phyloP scores from a whole-genome alignment of 768 basidiomycete genomes.

The Holtermanniella nyarrowii region DNA sequence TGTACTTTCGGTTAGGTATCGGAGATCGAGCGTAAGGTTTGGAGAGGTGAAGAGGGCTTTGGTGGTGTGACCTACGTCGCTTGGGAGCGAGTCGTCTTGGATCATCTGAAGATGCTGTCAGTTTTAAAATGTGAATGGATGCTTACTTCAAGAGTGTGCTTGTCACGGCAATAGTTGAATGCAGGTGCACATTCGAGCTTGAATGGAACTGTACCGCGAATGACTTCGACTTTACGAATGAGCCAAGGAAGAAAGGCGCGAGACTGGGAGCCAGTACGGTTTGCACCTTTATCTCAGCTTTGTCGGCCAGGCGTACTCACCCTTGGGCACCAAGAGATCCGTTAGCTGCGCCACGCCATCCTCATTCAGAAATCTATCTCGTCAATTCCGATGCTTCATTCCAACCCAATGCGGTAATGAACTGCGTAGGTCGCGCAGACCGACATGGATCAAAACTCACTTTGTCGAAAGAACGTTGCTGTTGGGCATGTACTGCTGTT shows the following conservation, averaged over 20 bases:
- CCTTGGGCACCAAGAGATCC: constrained; percentile 46
- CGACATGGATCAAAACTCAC: constrained; percentile 13
- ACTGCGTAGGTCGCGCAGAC: too few relatives aligned
- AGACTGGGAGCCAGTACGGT: constrained; percentile 15
- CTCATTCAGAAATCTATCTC: constrained; percentile 59
- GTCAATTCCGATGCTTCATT: background rate
- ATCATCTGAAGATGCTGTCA: constrained; percentile 29
- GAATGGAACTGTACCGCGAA: constrained; percentile 71
- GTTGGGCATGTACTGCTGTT: constrained; percentile 38
- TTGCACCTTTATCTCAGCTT: constrained; percentile 13
- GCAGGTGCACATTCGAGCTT: constrained; percentile 87
- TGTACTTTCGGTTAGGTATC: constrained; percentile 57
- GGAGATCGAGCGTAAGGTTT: constrained; percentile 50
- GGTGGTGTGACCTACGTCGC: constrained; percentile 43
- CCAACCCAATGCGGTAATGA: too few relatives aligned
- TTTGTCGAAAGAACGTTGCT: constrained; percentile 73
- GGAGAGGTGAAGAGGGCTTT: constrained; percentile 41
- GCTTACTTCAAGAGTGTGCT: constrained; percentile 53
- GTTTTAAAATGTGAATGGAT: background rate
- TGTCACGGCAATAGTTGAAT: constrained; percentile 80
- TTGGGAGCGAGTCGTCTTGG: constrained; percentile 40
- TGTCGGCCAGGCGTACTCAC: background rate
- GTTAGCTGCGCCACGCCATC: constrained; percentile 76
- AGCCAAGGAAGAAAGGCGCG: constrained; percentile 32
- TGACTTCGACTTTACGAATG: constrained; percentile 48